phyloP scores from a whole-genome alignment of 2,329 filamentous ascomycete species.

The Colletotrichum cereale region DNA sequence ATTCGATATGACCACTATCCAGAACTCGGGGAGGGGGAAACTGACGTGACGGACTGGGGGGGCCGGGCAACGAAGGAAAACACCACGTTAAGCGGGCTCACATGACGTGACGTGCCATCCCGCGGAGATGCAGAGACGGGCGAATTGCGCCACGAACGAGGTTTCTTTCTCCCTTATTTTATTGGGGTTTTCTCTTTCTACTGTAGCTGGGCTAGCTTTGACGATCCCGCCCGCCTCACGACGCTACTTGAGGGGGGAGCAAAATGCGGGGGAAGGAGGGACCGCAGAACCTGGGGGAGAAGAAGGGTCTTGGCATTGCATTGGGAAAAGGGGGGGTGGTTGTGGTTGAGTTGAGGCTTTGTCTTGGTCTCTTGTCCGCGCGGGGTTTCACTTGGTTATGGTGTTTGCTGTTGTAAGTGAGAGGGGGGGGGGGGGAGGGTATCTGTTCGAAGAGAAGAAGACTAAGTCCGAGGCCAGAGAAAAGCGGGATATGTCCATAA shows the following conservation, averaged over 20 bases:
- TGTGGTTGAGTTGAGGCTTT: neutral
- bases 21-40: neutral
- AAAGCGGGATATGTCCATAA: neutral
- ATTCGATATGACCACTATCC: neutral
- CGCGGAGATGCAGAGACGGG: conserved; percentile 29
- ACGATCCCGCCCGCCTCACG: conserved; percentile 3
- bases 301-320: neutral
- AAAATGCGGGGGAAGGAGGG: neutral
- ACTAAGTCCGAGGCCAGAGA: no score
- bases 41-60: neutral
- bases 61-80: neutral
- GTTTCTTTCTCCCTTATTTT: neutral
- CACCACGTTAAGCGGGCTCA: neutral
- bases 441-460: no score
- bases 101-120: conserved; percentile 10
- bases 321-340: conserved; percentile 3
- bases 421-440: no score
- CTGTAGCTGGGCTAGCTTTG: neutral
- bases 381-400: neutral
- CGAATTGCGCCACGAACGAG: neutral
- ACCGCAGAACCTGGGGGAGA: neutral
- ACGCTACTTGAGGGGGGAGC: neutral
- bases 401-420: neutral
- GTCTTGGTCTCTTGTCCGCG: conserved; percentile 7
- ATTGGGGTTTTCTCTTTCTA: no score